These are phyloP conservation scores for Dianthus caryophyllus DNA, from an alignment of 148 eudicot species.

Conservation along the genomic window DNA sequence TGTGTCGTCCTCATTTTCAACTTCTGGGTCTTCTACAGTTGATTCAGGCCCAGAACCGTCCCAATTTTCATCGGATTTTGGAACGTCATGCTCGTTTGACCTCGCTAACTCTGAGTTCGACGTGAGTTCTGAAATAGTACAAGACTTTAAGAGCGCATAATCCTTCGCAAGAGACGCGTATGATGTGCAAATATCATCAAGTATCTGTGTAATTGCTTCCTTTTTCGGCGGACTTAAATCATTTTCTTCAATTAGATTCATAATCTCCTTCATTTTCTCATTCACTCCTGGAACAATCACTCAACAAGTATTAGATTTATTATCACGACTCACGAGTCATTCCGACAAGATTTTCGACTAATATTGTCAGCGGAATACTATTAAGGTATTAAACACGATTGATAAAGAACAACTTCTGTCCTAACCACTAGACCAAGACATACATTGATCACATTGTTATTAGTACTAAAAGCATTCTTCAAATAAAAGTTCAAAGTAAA, in stretches of 20 bases:
- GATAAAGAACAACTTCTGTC: too few species aligned
- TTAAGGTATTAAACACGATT: too few species aligned
- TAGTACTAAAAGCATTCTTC: too few species aligned
- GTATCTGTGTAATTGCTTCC: constrained; percentile 5
- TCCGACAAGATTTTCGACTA: neutral
- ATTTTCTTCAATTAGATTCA: constrained; percentile 16
- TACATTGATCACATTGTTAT: too few species aligned
- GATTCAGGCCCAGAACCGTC: constrained; percentile 27
- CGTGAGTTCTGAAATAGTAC: too few species aligned
- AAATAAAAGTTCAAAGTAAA: too few species aligned
- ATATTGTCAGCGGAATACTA: too few species aligned
- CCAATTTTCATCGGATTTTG: constrained; percentile 6
- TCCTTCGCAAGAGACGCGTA: constrained; percentile 22
- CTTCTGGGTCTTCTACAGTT: constrained; percentile 21
- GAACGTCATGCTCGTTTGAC: neutral
- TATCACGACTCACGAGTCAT: neutral
- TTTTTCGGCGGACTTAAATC: neutral
- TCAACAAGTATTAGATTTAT: neutral
- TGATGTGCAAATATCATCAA: constrained; percentile 23
- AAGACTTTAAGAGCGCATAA: constrained; percentile 12
- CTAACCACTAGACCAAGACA: too few species aligned
- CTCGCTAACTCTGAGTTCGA: neutral
- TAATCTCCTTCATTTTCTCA: constrained; percentile 21
- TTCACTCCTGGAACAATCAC: constrained; percentile 18
- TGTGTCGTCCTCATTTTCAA: constrained; percentile 7